These are phyloP conservation scores for Aspergillus tamarii DNA, from an alignment of 2,329 filamentous ascomycete genomes.

Conservation along the genomic window DNA sequence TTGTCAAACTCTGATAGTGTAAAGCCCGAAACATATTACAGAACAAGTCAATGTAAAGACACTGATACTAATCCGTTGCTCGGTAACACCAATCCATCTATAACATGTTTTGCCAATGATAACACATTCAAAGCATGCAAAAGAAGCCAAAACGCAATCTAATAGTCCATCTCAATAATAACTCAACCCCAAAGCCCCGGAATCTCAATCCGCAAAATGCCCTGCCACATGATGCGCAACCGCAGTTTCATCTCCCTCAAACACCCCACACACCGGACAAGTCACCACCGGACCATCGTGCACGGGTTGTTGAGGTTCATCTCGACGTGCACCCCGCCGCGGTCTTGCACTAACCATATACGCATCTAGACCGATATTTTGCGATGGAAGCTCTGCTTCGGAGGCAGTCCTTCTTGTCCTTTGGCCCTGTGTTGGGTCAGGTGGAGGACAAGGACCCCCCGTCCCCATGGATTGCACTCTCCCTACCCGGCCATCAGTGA, in stretches of 20 bases:
- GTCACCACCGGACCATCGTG: neutral
- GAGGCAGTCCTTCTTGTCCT: neutral
- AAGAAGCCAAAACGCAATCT: neutral
- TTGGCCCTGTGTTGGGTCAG: neutral
- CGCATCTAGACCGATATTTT: constrained; percentile 18
- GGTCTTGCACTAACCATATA: constrained; percentile 14
- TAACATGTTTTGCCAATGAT: too few relatives aligned
- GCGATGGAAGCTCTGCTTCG: constrained; percentile 6
- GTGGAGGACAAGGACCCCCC: neutral
- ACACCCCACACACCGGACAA: neutral
- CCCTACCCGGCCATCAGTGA: constrained; percentile 72
- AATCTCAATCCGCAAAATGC: neutral
- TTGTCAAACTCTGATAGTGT: neutral
- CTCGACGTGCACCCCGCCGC: neutral
- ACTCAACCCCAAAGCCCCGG: neutral
- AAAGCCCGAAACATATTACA: neutral
- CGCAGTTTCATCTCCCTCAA: neutral
- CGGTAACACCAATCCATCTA: too few relatives aligned
- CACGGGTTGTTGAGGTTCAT: neutral
- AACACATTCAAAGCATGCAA: neutral
- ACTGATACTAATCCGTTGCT: neutral
- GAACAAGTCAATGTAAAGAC: neutral
- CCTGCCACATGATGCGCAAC: neutral
- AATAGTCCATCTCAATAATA: neutral
- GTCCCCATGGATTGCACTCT: constrained; percentile 61